Evolutionary conservation across 2,329 filamentous ascomycete species (phyloP), one percentile per base, ranked within the genome.

Genomic region (Colletotrichum sp.): DNA sequence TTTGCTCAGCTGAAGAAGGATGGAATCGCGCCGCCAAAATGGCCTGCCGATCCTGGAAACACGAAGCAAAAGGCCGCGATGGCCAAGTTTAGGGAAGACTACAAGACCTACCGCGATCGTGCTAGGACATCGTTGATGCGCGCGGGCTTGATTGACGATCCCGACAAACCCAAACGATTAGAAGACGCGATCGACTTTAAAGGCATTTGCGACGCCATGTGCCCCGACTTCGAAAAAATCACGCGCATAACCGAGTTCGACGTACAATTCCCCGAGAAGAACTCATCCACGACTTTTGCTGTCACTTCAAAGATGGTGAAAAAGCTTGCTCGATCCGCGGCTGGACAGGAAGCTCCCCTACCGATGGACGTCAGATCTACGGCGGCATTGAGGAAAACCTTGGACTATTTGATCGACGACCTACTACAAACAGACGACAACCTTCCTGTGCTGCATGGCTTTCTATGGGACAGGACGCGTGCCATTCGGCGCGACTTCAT

Each of bases 201-300:
- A 80, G 92, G 92, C 16, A 93, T 92, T 61, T 93, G 92, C 79
- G 91, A 93, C 79, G 90, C 93, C 30, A 94, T 93, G 92, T 94
- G 92, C 76, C 92, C 92, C 7, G 90, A 93, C 77, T 93, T 90
- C 82, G 92, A 94, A 81, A 90, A 90, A 81, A 88, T 93, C 39
- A 90, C 87, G 66, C 88, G 92, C 76, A 93, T 94, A 72, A 89
- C 89, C 64, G 91, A 93, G 80, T 85, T 88, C 78, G 90, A 93
- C 76, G 87, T 92, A 26, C 88, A 90, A 78, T 84, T 84, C 8
- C 86, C 90, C 8, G 92, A 93, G 79, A 92, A 90, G 79, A 86
- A 87, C 71, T 78, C 83, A 2, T 78, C 80, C 36, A 88, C 86
- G 2, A 81, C 83, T 24, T 87, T 89, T 79, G 86, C 91, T 6